Evolutionary conservation across 1,284 basidiomycete genomes (phyloP), one percentile per base, ranked within the genome.

Genomic region (Abortiporus biennis): DNA sequence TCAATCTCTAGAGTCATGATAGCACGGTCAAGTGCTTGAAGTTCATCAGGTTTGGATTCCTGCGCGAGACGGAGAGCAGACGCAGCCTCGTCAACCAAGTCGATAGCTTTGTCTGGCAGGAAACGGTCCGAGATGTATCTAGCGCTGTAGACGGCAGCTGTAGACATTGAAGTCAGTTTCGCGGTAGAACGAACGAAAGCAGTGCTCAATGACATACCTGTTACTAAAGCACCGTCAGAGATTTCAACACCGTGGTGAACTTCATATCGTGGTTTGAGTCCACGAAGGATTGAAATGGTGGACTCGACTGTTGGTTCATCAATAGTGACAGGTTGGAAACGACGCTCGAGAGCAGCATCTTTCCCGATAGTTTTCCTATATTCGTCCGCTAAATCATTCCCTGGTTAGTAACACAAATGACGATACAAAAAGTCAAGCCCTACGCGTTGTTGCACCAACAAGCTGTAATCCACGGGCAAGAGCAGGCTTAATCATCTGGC

Each of bases 181-280:
- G n/a, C 8, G 32, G 9, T 3, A 13, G 29, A 16, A 15, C 41
- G 29, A 21, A 17, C 13, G 17, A 20, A 38, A 6, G 24, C 32
- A 23, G 17, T 29, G 27, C 6, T n/a, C 21, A 22, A 23, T 20
- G 38, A 52, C 65, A 22, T 46, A 78, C 78, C 85, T 1, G 89
- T 91, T 9, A 96, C 91, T 11, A 96, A 68, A 0, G 92, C 91
- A 2, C 75, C 72, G 55, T 96, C 92, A 3, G 86, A 80, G 45
- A 96, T 93, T 54, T 88, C 86, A 1, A 96, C 90, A 43, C 92
- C 92, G 54, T 93, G 92, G 57, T 95, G 92, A 0, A 91, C 80
- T 54, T 95, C 92, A 53, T 93, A 93, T 35, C 81, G 71, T 0
- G 82, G 65, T 59, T 93, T 92, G 34, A 95, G 68, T 3, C 92